Evolutionary conservation across 257 asterid genomes (phyloP), one percentile per base, ranked within the genome.

Genomic region (Primulina tabacum): DNA sequence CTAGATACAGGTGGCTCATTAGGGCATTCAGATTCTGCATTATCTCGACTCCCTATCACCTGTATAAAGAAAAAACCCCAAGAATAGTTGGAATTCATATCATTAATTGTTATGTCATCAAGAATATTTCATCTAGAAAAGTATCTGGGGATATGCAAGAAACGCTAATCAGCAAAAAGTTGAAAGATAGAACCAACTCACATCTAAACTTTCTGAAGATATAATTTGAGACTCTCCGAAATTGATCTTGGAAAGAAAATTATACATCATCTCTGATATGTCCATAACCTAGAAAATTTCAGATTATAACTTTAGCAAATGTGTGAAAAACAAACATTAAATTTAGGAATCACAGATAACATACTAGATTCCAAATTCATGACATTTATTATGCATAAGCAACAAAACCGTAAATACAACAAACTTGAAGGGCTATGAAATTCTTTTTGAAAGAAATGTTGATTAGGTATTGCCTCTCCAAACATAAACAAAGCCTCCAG

Each of bases 181-280:
- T 6, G 60, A 70, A 62, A 14, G 52, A 59, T 17, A 55, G 73
- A 71, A 59, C 68, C 72, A 43, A 77, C 95, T 76, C 77, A 89
- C 97, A 61, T 83, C 79, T 66, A 66, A 76, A 75, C 62, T 73
- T 67, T 73, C 75, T 10, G 87, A 60, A 67, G 83, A 73, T 67
- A 73, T 73, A 62, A 71, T 71, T 62, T 66, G 81, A 61, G 79
- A 47, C 68, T 84, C 96, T 71, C 80, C 80, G 21, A 89, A 93
- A 76, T 67, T 71, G 76, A 79, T 78, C 56, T 53, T 80, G 71
- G 55, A 69, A 37, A 82, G 82, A 78, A 84, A 84, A 67, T 65
- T 26, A 76, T 76, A 75, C 75, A 91, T 78, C 88, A 77, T 70
- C 74, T 80, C 89, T 57, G 97, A 85, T 73, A 94, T 72, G 77